Evolutionary conservation across 805 yeast species (phyloP).

Genomic region (Yarrowia hollandica): DNA sequence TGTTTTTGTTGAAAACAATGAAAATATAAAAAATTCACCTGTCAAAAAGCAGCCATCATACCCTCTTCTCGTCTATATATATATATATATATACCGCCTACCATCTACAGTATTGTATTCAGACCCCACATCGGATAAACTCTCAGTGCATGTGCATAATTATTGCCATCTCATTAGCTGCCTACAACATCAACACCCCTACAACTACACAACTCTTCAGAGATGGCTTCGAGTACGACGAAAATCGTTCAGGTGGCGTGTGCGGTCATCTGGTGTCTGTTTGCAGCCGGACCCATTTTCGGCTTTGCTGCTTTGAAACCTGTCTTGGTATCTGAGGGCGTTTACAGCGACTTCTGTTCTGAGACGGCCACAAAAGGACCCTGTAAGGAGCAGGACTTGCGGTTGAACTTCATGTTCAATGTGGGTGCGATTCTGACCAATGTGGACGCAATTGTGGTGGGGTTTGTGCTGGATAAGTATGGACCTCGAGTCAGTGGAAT

Average conservation of each 20-base stretch:
- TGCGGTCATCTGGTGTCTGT: slow-evolving; percentile 81
- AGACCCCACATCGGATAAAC: background rate
- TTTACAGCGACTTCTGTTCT: slow-evolving; percentile 63
- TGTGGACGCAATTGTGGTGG: slow-evolving; percentile 78
- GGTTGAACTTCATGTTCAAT: slow-evolving; percentile 79
- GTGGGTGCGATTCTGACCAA: slow-evolving; percentile 86
- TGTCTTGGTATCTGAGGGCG: slow-evolving; percentile 71
- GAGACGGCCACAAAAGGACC: slow-evolving; percentile 35
- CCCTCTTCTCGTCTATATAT: no score
- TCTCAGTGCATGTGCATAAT: background rate
- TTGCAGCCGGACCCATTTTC: slow-evolving; percentile 91
- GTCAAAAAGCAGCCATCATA: no score
- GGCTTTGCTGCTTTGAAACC: slow-evolving; percentile 96
- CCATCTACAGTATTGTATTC: no score
- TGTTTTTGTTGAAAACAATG: no score
- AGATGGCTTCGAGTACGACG: background rate
- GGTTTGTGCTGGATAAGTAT: slow-evolving; percentile 68
- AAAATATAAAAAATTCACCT: no score
- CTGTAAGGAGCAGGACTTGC: slow-evolving; percentile 79
- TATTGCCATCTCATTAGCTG: background rate
- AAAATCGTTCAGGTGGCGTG: slow-evolving; percentile 55
- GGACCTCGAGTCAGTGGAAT: slow-evolving; percentile 83
- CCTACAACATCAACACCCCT: no score
- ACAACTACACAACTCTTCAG: background rate
- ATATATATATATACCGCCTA: no score